These are phyloP conservation scores for Diplosphaera chodatii DNA, from an alignment of 139 green algal genomes.

Conservation along the genomic window DNA sequence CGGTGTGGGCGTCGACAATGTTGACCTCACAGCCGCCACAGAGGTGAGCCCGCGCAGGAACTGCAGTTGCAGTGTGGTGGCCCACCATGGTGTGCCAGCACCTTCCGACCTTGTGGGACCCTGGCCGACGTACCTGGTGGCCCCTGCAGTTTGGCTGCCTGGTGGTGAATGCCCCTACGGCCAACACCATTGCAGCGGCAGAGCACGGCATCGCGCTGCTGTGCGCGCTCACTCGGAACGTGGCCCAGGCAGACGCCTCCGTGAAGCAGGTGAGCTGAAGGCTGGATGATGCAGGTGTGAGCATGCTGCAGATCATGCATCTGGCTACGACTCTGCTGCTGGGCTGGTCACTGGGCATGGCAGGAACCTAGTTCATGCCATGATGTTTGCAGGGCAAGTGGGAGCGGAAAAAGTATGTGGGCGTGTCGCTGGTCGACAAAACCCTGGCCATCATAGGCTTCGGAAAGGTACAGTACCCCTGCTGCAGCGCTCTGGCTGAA, in stretches of 20 bases:
- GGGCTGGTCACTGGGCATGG: too few relatives aligned
- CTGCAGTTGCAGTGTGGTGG: too few relatives aligned
- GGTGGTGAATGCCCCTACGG: constrained; percentile 96
- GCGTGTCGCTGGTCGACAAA: constrained; percentile 86
- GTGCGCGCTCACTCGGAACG: constrained; percentile 76
- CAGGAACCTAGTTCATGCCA: too few relatives aligned
- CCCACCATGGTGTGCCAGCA: too few relatives aligned
- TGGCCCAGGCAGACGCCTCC: constrained; percentile 77
- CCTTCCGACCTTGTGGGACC: not conserved
- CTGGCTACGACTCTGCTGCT: too few relatives aligned
- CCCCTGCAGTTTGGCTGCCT: constrained; percentile 67
- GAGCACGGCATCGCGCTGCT: constrained; percentile 96
- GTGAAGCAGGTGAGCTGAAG: constrained; percentile 76
- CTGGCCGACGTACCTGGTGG: not conserved
- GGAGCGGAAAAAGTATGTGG: constrained; percentile 80
- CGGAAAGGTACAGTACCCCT: constrained; percentile 68
- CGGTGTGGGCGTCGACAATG: constrained; percentile 94
- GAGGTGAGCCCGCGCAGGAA: constrained; percentile 39
- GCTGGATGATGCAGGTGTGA: too few relatives aligned
- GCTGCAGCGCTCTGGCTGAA: not conserved
- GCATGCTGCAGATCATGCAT: too few relatives aligned
- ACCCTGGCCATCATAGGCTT: constrained; percentile 93
- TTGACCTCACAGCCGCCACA: constrained; percentile 87
- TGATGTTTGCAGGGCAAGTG: constrained; percentile 53
- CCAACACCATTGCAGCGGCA: constrained; percentile 93